A percentile compares a stretch with the other conserved stretches of the same genome.
phyloP scores from a whole-genome alignment of 2,329 filamentous ascomycete species.

The Pochonia chlamydosporia region DNA sequence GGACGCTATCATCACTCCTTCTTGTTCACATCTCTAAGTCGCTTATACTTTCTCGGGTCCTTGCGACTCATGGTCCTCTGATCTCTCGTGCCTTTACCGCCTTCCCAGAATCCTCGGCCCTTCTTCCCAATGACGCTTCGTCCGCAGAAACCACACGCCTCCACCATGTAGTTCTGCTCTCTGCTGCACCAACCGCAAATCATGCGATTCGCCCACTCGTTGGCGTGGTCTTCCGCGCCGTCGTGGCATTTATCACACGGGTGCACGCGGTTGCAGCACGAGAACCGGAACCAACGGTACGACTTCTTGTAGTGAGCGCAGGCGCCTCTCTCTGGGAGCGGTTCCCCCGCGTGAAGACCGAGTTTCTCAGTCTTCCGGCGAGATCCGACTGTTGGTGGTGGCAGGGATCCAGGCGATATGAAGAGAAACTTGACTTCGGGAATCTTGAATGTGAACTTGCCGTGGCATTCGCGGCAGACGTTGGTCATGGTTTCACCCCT shows the following conservation, averaged over 20 bases:
- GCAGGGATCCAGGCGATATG: slow-evolving; percentile 51
- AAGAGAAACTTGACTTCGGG: slow-evolving; percentile 73
- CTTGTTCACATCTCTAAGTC: slow-evolving; percentile 34
- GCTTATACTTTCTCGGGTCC: slow-evolving; percentile 68
- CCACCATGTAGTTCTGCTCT: slow-evolving; percentile 73
- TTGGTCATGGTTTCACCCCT: slow-evolving; percentile 68
- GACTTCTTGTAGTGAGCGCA: slow-evolving; percentile 54
- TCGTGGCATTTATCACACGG: slow-evolving; percentile 74
- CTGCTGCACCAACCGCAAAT: slow-evolving; percentile 74
- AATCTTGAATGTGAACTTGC: slow-evolving; percentile 73
- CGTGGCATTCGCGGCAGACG: slow-evolving; percentile 73
- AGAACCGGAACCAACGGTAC: slow-evolving; percentile 61
- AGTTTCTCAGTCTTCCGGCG: slow-evolving; percentile 46
- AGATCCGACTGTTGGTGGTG: slow-evolving; percentile 33
- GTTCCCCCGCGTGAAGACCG: slow-evolving; percentile 50
- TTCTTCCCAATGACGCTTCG: slow-evolving; percentile 61
- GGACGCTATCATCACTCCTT: neutral
- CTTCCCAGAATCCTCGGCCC: slow-evolving; percentile 76
- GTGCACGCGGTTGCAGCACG: slow-evolving; percentile 53
- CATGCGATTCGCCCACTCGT: slow-evolving; percentile 81
- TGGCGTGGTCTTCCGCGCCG: slow-evolving; percentile 60
- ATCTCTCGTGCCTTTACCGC: slow-evolving; percentile 75
- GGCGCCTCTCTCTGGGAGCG: slow-evolving; percentile 46
- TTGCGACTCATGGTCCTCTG: slow-evolving; percentile 66
- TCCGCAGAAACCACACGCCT: slow-evolving; percentile 71